Evolutionary conservation across 1,139 yeast genomes (phyloP), one percentile per base, ranked within the genome.

Genomic region (Waltiozyma solani): DNA sequence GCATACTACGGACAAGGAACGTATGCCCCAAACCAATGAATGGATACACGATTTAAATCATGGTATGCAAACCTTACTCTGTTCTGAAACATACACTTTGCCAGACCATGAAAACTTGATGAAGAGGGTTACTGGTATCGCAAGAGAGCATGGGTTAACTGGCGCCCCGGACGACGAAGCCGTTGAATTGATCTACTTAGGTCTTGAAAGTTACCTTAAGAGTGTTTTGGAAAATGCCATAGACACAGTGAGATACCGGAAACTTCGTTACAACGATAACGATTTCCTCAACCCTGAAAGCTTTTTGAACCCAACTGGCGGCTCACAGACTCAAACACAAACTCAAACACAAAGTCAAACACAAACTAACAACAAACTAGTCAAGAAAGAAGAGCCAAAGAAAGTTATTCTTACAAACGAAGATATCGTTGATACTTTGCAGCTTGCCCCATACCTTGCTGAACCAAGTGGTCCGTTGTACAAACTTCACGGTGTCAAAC

Each of bases 1-100:
- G 5, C 78, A 82, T 57, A 46, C 44, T 48, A 56, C 56, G 38
- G 70, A 66, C 40, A 57, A 60, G 40, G 66, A 64, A 26, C 33
- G 17, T 4, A 26, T 51, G 35, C 49, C 46, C 25, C 72, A 77
- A 59, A 64, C 87, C 49, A 72, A 77, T 40, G 81, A 81, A 50
- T 87, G 96, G 94, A 87, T 93, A 23, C 96, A 87, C 58, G 98
- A 93, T 56, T 87, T 91, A 21, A 73, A 82, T 37, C 89, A 81
- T 54, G 94, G 94, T n/a, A 75, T 86, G 40, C 86, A 85, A 50
- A 76, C 93, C 3, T 94, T 94, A 5, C 66, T 91, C 31, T 73
- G 93, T 1, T 69, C 86, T 1, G 95, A 89, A 49, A 69, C 75
- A 32, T 84, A 69, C 54, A 91, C 91, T 47, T 60, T 91, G 13